These are phyloP conservation scores for Auxenochlorella protothecoides DNA, from an alignment of 139 green algal genomes.

Conservation along the genomic window DNA sequence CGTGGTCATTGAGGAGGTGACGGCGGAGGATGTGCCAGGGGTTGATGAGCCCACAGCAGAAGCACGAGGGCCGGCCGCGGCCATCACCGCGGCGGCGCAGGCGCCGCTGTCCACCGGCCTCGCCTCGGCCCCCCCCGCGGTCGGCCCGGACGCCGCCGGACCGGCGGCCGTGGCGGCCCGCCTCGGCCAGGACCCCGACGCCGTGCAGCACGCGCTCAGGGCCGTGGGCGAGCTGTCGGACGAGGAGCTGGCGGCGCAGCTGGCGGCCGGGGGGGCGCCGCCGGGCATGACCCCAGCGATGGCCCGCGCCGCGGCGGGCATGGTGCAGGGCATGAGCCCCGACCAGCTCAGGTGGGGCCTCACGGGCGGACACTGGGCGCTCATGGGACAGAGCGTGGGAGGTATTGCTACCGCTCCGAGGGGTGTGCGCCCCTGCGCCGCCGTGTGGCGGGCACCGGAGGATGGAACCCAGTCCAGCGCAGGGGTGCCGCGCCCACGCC, in stretches of 20 bases:
- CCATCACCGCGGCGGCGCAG: too few relatives aligned
- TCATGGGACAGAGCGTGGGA: too few relatives aligned
- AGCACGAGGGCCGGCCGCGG: background rate
- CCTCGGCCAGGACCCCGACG: slow-evolving; percentile 5
- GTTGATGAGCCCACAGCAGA: background rate
- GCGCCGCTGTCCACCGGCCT: too few relatives aligned
- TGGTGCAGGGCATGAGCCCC: slow-evolving; percentile 25
- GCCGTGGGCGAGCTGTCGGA: slow-evolving; percentile 11
- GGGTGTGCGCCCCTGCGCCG: too few relatives aligned
- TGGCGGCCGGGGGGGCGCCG: slow-evolving; percentile 3
- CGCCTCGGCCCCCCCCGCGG: too few relatives aligned
- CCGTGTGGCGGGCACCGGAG: too few relatives aligned
- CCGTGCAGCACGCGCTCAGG: slow-evolving; percentile 3
- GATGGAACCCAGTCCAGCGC: too few relatives aligned
- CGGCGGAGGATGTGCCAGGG: background rate
- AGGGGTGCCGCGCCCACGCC: too few relatives aligned
- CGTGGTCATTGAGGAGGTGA: slow-evolving; percentile 14
- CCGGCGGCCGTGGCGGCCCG: background rate
- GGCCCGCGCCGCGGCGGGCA: slow-evolving; percentile 9
- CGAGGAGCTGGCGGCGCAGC: slow-evolving; percentile 7
- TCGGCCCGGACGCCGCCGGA: background rate
- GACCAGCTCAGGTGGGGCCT: slow-evolving; percentile 16
- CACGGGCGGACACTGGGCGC: too few relatives aligned
- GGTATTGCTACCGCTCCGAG: too few relatives aligned
- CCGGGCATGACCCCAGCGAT: slow-evolving; percentile 13